These are phyloP conservation scores for Dendrobium officinale DNA, from an alignment of 106 monocot species.

Conservation along the genomic window DNA sequence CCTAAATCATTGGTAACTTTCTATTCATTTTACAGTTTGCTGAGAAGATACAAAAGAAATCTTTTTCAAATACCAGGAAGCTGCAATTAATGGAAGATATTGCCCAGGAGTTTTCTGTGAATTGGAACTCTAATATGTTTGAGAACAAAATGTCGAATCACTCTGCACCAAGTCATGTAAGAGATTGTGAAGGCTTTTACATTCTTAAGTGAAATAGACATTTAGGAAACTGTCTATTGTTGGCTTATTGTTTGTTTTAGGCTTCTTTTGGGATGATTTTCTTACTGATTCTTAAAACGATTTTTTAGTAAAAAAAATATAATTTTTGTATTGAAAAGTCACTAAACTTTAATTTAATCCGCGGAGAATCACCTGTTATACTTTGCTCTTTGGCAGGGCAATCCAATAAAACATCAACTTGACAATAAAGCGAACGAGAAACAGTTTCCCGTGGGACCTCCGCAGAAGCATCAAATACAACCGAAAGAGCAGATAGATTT, in stretches of 20 bases:
- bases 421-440: neutral
- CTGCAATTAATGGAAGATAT: conserved; percentile 63
- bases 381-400: neutral
- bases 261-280: too few relatives aligned
- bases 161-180: conserved; percentile 19
- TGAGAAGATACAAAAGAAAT: conserved; percentile 41
- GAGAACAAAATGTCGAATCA: conserved; percentile 21
- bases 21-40: conserved; percentile 33
- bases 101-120: conserved; percentile 52
- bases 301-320: too few relatives aligned
- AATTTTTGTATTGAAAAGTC: too few relatives aligned
- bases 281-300: too few relatives aligned
- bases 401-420: neutral
- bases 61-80: conserved; percentile 58
- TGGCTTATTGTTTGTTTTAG: too few relatives aligned
- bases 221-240: too few relatives aligned
- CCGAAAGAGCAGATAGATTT: too few relatives aligned
- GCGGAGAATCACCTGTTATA: neutral
- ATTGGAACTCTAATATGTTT: conserved; percentile 38
- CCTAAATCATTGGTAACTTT: neutral
- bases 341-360: too few relatives aligned
- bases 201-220: too few relatives aligned
- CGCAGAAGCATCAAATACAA: too few relatives aligned
- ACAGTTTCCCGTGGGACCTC: too few relatives aligned
- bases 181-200: neutral